Percentiles rank a stretch among this genome's conserved stretches.
phyloP scores from a whole-genome alignment of 169 alveolate species.

The Babesia sp. region DNA sequence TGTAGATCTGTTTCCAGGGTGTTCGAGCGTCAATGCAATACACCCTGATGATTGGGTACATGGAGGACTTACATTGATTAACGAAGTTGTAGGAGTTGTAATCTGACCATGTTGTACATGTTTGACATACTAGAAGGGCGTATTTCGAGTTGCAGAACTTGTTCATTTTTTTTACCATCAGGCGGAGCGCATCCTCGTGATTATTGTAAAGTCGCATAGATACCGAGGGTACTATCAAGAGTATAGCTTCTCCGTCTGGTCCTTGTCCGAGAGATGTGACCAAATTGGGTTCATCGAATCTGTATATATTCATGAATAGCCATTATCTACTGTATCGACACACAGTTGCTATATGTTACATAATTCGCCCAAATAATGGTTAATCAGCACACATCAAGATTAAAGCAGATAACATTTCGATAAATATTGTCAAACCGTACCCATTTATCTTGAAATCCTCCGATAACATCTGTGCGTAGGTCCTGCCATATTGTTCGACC shows the following conservation, averaged over 20 bases:
- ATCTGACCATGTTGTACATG: conserved; percentile 68
- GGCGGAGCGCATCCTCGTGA: conserved; percentile 52
- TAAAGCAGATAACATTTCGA: not conserved
- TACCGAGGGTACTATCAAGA: conserved; percentile 59
- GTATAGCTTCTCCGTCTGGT: conserved; percentile 37
- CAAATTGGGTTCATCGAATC: conserved; percentile 56
- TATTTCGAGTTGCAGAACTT: conserved; percentile 19
- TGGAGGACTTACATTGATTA: conserved; percentile 52
- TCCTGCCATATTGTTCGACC: conserved; percentile 45
- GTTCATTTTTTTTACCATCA: conserved; percentile 38
- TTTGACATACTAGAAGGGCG: conserved; percentile 61
- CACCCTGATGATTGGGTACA: no score
- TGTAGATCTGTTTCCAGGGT: no score
- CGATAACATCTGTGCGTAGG: conserved; percentile 31
- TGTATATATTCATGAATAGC: not conserved
- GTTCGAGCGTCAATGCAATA: no score
- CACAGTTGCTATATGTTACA: not conserved
- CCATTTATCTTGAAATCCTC: conserved; percentile 31
- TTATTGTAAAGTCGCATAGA: conserved; percentile 25
- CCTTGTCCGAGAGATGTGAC: conserved; percentile 48
- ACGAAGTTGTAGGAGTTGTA: conserved; percentile 57
- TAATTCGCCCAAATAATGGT: not conserved
- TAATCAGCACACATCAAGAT: not conserved
- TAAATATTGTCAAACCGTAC: not conserved
- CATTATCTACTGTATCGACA: not conserved